Evolutionary conservation across 768 basidiomycete genomes (phyloP).

Genomic region (Stropharia rugosoannulata): DNA sequence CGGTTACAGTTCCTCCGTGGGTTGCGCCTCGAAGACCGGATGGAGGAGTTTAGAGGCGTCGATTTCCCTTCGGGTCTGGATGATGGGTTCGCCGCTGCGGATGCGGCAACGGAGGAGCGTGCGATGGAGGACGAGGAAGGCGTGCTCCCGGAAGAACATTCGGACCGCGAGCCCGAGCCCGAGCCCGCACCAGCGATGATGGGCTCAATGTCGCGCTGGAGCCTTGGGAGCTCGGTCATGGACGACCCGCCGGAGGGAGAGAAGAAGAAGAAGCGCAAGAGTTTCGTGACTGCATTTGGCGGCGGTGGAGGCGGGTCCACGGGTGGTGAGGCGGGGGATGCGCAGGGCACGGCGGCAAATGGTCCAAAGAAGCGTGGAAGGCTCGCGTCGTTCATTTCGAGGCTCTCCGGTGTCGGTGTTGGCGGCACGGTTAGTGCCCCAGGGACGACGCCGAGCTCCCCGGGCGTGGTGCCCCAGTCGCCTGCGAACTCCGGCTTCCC

Average conservation of each 20-base stretch:
- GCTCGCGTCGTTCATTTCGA: constrained; percentile 21
- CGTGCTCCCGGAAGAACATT: neutral
- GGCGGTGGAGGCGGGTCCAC: neutral
- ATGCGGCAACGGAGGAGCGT: neutral
- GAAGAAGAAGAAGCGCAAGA: constrained; percentile 12
- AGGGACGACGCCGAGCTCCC: neutral
- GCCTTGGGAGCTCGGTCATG: constrained; percentile 13
- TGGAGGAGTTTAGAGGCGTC: constrained; percentile 5
- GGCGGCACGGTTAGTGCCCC: neutral
- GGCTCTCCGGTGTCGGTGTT: constrained; percentile 17
- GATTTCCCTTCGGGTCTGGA: constrained; percentile 3
- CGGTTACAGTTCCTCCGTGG: constrained; percentile 9
- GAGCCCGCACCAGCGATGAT: neutral
- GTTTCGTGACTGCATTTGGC: constrained; percentile 4
- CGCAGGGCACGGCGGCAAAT: neutral
- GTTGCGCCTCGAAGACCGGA: constrained; percentile 9
- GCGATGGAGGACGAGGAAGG: neutral
- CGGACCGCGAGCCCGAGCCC: neutral
- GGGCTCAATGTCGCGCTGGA: constrained; percentile 19
- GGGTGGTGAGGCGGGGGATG: neutral
- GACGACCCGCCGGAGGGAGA: constrained; percentile 1
- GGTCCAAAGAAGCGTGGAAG: constrained; percentile 15
- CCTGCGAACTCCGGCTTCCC: constrained; percentile 2
- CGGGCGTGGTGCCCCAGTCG: neutral
- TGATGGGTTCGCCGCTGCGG: neutral